These are phyloP conservation scores for Neocatenulostroma microsporum DNA, from an alignment of 2,329 filamentous ascomycete genomes.

Conservation along the genomic window DNA sequence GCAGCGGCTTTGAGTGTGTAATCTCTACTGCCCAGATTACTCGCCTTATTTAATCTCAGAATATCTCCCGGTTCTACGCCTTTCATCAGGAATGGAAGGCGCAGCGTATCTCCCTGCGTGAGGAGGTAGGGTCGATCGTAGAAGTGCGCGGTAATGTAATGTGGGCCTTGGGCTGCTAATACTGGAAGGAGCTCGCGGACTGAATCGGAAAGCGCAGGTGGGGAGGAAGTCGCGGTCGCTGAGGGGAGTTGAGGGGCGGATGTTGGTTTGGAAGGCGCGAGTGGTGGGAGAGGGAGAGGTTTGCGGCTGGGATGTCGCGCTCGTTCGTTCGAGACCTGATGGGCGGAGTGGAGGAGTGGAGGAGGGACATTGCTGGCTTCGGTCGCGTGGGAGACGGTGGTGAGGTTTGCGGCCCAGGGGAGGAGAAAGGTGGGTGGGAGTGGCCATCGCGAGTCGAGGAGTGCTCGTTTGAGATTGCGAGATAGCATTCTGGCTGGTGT, in stretches of 20 bases:
- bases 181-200: slow-evolving; percentile 60
- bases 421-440: slow-evolving; percentile 48
- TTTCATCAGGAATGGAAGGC: slow-evolving; percentile 45
- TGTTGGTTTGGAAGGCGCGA: slow-evolving; percentile 11
- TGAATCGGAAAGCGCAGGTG: slow-evolving; percentile 44
- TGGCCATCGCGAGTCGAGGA: slow-evolving; percentile 50
- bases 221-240: slow-evolving; percentile 27
- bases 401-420: slow-evolving; percentile 43
- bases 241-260: slow-evolving; percentile 18
- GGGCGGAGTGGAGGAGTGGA: slow-evolving; percentile 36
- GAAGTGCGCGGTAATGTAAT: slow-evolving; percentile 75
- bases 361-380: slow-evolving; percentile 31
- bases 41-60: slow-evolving; percentile 78
- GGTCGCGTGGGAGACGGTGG: slow-evolving; percentile 26
- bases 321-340: slow-evolving; percentile 5
- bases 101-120: slow-evolving; percentile 47
- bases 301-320: too few relatives aligned
- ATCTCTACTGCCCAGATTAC: slow-evolving; percentile 74
- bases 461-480: slow-evolving; percentile 54
- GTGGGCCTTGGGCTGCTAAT: slow-evolving; percentile 61
- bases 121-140: slow-evolving; percentile 74
- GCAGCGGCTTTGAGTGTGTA: slow-evolving; percentile 73
- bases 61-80: slow-evolving; percentile 64
- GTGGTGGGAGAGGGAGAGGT: too few relatives aligned
- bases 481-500: slow-evolving; percentile 37